phyloP scores from a whole-genome alignment of 805 yeast species.

The Yamadazyma takamatsuzukensis region DNA sequence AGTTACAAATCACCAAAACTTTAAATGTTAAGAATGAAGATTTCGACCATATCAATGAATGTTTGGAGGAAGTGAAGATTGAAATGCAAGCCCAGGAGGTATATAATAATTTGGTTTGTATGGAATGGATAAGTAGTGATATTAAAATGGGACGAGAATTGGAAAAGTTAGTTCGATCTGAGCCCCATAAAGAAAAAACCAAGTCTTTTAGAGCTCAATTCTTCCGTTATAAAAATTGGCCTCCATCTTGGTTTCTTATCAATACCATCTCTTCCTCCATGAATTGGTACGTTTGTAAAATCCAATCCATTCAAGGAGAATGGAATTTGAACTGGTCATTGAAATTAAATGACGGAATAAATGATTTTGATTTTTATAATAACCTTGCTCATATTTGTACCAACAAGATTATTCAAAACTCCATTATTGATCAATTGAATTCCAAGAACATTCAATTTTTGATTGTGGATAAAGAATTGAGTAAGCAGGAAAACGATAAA shows the following conservation, averaged over 20 bases:
- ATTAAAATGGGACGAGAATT: constrained; percentile 46
- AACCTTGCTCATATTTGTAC: constrained; percentile 42
- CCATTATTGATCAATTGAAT: constrained; percentile 49
- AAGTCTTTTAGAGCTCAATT: constrained; percentile 23
- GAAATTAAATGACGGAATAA: constrained; percentile 7
- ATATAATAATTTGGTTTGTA: constrained; percentile 53
- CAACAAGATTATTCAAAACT: constrained; percentile 46
- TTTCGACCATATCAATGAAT: constrained; percentile 24
- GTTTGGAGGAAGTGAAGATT: constrained; percentile 45
- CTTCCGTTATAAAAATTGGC: constrained; percentile 53
- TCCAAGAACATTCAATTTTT: constrained; percentile 35
- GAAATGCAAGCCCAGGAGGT: constrained; percentile 50
- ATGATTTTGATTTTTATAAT: constrained; percentile 32
- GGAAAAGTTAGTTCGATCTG: constrained; percentile 44
- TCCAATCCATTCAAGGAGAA: constrained; percentile 47
- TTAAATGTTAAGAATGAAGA: constrained; percentile 25
- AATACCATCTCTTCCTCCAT: constrained; percentile 33
- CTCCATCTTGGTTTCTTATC: constrained; percentile 52
- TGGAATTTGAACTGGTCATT: constrained; percentile 51
- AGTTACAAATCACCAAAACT: constrained; percentile 25
- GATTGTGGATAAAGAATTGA: constrained; percentile 2
- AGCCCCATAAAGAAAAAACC: constrained; percentile 16
- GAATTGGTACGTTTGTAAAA: constrained; percentile 53
- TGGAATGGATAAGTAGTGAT: constrained; percentile 66
- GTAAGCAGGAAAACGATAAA: constrained; percentile 1